Evolutionary conservation across 2,329 filamentous ascomycete species (phyloP).

Genomic region (Bipolaris victoriae): DNA sequence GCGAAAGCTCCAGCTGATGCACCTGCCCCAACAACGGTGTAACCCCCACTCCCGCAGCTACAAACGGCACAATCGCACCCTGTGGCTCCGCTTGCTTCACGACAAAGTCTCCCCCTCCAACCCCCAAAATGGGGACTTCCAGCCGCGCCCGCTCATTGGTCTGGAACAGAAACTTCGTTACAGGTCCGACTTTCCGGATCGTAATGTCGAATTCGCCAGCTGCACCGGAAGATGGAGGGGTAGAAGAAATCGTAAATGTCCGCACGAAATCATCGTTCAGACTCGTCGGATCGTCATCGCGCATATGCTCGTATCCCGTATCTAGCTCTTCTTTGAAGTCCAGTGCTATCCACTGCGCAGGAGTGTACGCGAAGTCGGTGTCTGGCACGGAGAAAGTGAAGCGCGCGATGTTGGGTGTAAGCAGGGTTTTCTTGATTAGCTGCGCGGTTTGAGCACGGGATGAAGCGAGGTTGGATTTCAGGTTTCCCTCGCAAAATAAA

Average conservation of each 20-base stretch:
- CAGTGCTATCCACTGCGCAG: conserved; percentile 80
- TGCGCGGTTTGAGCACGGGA: conserved; percentile 54
- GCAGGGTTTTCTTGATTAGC: conserved; percentile 62
- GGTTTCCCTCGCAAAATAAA: conserved; percentile 63
- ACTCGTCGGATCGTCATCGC: conserved; percentile 76
- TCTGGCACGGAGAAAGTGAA: conserved; percentile 63
- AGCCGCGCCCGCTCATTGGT: conserved; percentile 60
- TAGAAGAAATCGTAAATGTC: conserved; percentile 80
- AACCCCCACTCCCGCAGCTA: conserved; percentile 82
- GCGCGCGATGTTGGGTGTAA: conserved; percentile 71
- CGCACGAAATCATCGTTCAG: conserved; percentile 85
- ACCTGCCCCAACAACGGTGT: conserved; percentile 79
- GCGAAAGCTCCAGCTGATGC: conserved; percentile 27
- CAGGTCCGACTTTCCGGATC: conserved; percentile 70
- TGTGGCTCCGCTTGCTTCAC: conserved; percentile 45
- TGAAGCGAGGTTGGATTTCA: conserved; percentile 23
- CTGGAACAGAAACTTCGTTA: conserved; percentile 69
- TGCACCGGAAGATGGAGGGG: conserved; percentile 9
- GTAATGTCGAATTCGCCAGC: conserved; percentile 71
- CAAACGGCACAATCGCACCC: conserved; percentile 59
- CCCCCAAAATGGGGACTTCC: conserved; percentile 72
- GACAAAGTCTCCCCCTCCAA: conserved; percentile 72
- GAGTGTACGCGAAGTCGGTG: conserved; percentile 58
- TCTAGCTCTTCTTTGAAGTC: conserved; percentile 74
- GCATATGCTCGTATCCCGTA: conserved; percentile 81